phyloP scores from a whole-genome alignment of 1,284 basidiomycete genomes.

The Ganoderma resinaceum region DNA sequence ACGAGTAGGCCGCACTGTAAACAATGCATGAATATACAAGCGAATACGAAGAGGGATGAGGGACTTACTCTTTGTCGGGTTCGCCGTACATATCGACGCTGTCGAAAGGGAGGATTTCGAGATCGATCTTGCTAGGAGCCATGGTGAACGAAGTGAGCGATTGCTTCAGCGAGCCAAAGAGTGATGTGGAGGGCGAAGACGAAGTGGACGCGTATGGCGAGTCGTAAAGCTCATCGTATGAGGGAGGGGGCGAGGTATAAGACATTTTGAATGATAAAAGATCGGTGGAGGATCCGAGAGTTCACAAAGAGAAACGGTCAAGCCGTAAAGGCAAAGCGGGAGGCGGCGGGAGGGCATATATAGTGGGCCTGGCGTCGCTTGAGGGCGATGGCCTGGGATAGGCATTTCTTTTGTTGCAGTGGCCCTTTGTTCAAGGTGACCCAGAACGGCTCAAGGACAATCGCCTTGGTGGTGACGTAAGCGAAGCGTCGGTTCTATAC shows the following conservation, averaged over 20 bases:
- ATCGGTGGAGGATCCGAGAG: slow-evolving; percentile 3
- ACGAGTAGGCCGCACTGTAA: slow-evolving; percentile 69
- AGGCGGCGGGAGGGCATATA: slow-evolving; percentile 23
- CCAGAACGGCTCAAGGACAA: slow-evolving; percentile 31
- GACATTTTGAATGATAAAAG: slow-evolving; percentile 20
- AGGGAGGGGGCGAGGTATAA: slow-evolving; percentile 15
- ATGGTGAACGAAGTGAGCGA: slow-evolving; percentile 22
- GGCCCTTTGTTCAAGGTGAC: slow-evolving; percentile 29
- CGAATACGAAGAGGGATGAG: neutral
- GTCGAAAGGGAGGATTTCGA: slow-evolving; percentile 29
- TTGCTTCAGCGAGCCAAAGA: slow-evolving; percentile 27
- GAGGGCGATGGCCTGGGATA: slow-evolving; percentile 23
- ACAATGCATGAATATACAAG: slow-evolving; percentile 17
- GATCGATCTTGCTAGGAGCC: slow-evolving; percentile 27
- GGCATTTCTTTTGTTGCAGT: slow-evolving; percentile 33
- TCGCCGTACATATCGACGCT: slow-evolving; percentile 62
- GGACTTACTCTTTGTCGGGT: slow-evolving; percentile 67
- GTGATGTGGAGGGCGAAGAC: slow-evolving; percentile 12
- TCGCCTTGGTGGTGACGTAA: slow-evolving; percentile 15
- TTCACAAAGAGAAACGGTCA: slow-evolving; percentile 14
- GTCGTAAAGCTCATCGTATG: slow-evolving; percentile 15
- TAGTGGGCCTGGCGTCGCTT: slow-evolving; percentile 19
- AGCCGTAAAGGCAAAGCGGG: slow-evolving; percentile 17
- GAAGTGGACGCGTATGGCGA: slow-evolving; percentile 2
- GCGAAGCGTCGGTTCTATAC: neutral